A percentile compares a stretch with the other conserved stretches of the same genome.
These are phyloP conservation scores for Cercospora sesami DNA, from an alignment of 2,329 filamentous ascomycete species.

Conservation along the genomic window DNA sequence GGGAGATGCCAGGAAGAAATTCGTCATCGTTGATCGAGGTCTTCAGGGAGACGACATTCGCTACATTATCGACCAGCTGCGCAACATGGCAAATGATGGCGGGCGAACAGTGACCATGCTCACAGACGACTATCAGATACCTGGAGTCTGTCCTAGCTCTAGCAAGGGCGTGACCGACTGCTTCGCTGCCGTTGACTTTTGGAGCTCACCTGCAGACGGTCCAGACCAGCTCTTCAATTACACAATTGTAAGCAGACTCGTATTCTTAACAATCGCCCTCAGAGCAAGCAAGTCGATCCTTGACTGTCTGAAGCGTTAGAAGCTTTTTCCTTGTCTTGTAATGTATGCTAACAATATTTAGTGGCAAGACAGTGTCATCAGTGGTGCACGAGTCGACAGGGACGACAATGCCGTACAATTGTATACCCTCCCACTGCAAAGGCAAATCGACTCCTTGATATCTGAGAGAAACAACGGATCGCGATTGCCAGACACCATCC, in stretches of 20 bases:
- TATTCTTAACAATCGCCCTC: neutral
- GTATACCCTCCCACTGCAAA: constrained; percentile 76
- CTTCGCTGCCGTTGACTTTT: constrained; percentile 73
- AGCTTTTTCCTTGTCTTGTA: neutral
- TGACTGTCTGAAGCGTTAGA: neutral
- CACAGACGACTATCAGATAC: constrained; percentile 59
- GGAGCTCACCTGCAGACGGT: constrained; percentile 71
- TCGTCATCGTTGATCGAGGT: constrained; percentile 77
- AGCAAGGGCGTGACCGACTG: constrained; percentile 64
- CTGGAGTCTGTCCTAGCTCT: constrained; percentile 59
- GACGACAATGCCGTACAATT: constrained; percentile 70
- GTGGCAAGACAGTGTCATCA: constrained; percentile 65
- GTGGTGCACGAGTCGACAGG: constrained; percentile 69
- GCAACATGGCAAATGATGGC: constrained; percentile 55
- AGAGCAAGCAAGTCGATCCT: neutral
- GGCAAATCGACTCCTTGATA: constrained; percentile 72
- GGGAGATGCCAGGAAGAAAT: constrained; percentile 60
- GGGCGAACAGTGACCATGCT: constrained; percentile 57
- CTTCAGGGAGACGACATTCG: constrained; percentile 66
- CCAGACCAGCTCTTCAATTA: constrained; percentile 73
- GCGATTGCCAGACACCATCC: constrained; percentile 21
- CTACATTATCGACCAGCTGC: constrained; percentile 65
- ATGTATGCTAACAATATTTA: neutral
- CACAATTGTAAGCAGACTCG: constrained; percentile 39
- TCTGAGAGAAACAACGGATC: constrained; percentile 51